A percentile compares a stretch with the other conserved stretches of the same genome.
Evolutionary conservation across 805 yeast genomes (phyloP).

Genomic region (Candida xiaguanensis): DNA sequence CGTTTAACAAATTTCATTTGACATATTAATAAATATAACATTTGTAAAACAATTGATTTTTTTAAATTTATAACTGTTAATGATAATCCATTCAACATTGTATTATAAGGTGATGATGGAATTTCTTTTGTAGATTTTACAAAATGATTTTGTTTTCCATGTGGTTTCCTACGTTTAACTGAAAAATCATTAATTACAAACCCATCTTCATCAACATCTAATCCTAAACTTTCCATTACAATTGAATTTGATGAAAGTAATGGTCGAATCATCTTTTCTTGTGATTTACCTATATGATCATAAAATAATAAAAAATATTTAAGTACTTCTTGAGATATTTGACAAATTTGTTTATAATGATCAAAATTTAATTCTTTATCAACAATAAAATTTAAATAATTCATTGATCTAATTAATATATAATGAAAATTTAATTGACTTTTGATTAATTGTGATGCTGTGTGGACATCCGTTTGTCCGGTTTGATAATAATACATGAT

Average conservation of each 20-base stretch:
- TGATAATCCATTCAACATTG: slow-evolving; percentile 40
- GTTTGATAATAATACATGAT: slow-evolving; percentile 21
- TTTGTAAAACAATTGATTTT: slow-evolving; percentile 39
- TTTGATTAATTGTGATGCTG: slow-evolving; percentile 37
- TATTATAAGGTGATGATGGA: slow-evolving; percentile 38
- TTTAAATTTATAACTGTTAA: slow-evolving; percentile 42
- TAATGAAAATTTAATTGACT: slow-evolving; percentile 44
- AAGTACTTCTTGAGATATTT: slow-evolving; percentile 35
- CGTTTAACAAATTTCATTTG: slow-evolving; percentile 33
- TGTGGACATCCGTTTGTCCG: slow-evolving; percentile 36
- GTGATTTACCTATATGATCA: slow-evolving; percentile 28
- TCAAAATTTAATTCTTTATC: slow-evolving; percentile 36
- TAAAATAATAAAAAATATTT: slow-evolving; percentile 35
- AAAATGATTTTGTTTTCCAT: slow-evolving; percentile 3
- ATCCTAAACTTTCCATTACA: slow-evolving; percentile 34
- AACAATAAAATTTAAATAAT: slow-evolving; percentile 40
- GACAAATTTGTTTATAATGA: slow-evolving; percentile 32
- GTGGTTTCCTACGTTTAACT: slow-evolving; percentile 31
- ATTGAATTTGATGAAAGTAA: slow-evolving; percentile 11
- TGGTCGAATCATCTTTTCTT: slow-evolving; percentile 8
- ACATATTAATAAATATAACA: slow-evolving; percentile 40
- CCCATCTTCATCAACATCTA: slow-evolving; percentile 44
- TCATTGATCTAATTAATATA: slow-evolving; percentile 38
- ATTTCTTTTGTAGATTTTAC: slow-evolving; percentile 22
- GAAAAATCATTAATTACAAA: slow-evolving; percentile 43